A percentile compares a stretch with the other conserved stretches of the same genome.
These are phyloP conservation scores for Gilbertella persicaria DNA, from an alignment of 371 early-diverging fungal species.

Conservation along the genomic window DNA sequence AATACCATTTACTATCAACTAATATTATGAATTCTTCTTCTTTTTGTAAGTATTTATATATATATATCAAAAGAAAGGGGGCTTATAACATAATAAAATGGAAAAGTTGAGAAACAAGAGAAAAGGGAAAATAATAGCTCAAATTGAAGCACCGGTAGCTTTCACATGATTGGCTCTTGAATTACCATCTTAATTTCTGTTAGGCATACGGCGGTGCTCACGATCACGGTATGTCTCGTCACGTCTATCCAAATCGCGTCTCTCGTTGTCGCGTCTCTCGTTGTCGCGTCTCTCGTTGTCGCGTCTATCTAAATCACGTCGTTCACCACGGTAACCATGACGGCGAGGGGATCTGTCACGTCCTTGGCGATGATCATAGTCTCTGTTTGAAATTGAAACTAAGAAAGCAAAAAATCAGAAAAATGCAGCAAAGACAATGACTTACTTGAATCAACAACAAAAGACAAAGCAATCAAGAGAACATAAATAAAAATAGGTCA, in stretches of 20 bases:
- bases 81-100: background rate
- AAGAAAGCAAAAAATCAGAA: background rate
- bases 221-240: background rate
- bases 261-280: background rate
- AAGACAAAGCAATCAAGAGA: background rate
- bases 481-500: too few species aligned
- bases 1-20: slow-evolving; percentile 14
- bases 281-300: slow-evolving; percentile 7
- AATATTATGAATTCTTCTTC: too few species aligned
- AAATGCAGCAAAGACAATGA: background rate
- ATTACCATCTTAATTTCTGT: background rate
- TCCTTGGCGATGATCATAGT: slow-evolving; percentile 16
- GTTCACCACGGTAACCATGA: slow-evolving; percentile 2
- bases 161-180: too few species aligned
- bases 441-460: background rate
- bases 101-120: background rate
- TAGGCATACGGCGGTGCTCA: background rate
- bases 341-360: slow-evolving; percentile 35
- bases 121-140: background rate
- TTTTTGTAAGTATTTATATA: too few species aligned
- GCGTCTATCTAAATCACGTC: slow-evolving; percentile 14
- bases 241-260: background rate
- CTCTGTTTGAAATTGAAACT: slow-evolving; percentile 17
- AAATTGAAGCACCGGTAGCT: too few species aligned
- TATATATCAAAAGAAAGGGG: too few species aligned